These are phyloP conservation scores for Globisporangium mamillatum DNA, from an alignment of 352 stramenopile species.

Conservation along the genomic window DNA sequence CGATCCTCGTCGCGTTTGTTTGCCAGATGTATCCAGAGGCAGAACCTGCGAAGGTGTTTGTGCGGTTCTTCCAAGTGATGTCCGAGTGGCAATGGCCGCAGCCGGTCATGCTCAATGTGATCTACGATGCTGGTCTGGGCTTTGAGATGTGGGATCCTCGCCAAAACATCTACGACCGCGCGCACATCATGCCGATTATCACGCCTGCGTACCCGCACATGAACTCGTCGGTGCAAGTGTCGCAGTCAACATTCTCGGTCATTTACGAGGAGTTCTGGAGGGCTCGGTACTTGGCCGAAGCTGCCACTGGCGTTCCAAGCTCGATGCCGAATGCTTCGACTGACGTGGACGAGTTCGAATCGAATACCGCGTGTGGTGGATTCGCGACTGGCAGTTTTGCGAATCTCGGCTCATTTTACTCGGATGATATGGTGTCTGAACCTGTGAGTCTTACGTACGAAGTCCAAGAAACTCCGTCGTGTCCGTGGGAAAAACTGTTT, in stretches of 20 bases:
- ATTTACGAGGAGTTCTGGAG: slow-evolving; percentile 92
- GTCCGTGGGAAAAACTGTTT: slow-evolving; percentile 71
- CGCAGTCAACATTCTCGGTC: slow-evolving; percentile 87
- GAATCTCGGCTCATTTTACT: slow-evolving; percentile 16
- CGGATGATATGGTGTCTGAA: slow-evolving; percentile 8
- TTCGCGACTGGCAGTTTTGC: slow-evolving; percentile 1
- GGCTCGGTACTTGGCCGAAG: slow-evolving; percentile 66
- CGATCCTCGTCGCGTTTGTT: slow-evolving; percentile 96
- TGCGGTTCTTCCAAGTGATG: slow-evolving; percentile 83
- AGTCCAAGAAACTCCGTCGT: slow-evolving; percentile 3
- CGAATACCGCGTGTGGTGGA: slow-evolving; percentile 20
- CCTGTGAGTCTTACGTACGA: slow-evolving; percentile 10
- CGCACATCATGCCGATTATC: slow-evolving; percentile 98
- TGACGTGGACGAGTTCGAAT: slow-evolving; percentile 24
- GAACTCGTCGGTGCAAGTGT: slow-evolving; percentile 98
- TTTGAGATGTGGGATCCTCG: slow-evolving; percentile 89
- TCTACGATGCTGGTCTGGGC: slow-evolving; percentile 74
- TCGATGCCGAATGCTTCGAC: slow-evolving; percentile 25
- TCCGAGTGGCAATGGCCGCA: slow-evolving; percentile 84
- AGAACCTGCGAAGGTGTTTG: slow-evolving; percentile 69
- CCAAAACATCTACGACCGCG: slow-evolving; percentile 82
- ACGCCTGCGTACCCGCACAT: slow-evolving; percentile 97
- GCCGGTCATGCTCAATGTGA: slow-evolving; percentile 83
- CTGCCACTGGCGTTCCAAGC: slow-evolving; percentile 48
- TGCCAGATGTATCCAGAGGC: slow-evolving; percentile 87